Evolutionary conservation across 148 eudicot species (phyloP), one percentile per base, ranked within the genome.

Genomic region (Persicaria maculosa): DNA sequence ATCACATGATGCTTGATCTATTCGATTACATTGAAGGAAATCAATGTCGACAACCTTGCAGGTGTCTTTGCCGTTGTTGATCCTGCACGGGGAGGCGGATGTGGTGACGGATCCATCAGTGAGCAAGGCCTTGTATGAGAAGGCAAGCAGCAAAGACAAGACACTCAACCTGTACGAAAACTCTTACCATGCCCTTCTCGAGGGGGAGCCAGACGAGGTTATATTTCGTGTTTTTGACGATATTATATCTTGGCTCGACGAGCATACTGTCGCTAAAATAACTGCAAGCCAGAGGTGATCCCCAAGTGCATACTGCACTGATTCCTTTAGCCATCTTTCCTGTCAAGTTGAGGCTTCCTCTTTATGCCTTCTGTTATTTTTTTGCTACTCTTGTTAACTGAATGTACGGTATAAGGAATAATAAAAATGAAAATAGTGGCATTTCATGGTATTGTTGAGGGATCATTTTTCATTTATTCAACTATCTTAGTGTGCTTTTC

Each of bases 71-170:
- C 97, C 98, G 54, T 81, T 94, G 73, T 77, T 94, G 82, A 92
- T 91, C 85, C 81, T 94, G 78, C 98, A 94, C 10, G 98, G 98
- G 54, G 88, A 91, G 79, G 90, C 86, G 9, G 98, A 94, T 74
- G 47, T 47, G 44, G 92, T 94, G 76, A 94, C 97, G 0, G 97
- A 94, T 86, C 96, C 97, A 57, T 88, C 93, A 0, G 90, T 94
- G 80, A 94, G 97, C 84, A 86, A 89, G 80, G 85, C 90, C 45
- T 80, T 91, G 80, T 87, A 88, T 62, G 93, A 94, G 78, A 90
- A 87, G 79, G 97, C 98, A 9, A 92, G 86, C 74, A 90, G 97
- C 75, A 75, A 80, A 44, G 98, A 90, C 85, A 94, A 94, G 81
- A 90, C 79, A 62, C 85, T 91, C 25, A 90, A 79, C 61, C 86